Conservation (phyloP, 441 rosid species). For the Jatropha podagrica region DNA sequence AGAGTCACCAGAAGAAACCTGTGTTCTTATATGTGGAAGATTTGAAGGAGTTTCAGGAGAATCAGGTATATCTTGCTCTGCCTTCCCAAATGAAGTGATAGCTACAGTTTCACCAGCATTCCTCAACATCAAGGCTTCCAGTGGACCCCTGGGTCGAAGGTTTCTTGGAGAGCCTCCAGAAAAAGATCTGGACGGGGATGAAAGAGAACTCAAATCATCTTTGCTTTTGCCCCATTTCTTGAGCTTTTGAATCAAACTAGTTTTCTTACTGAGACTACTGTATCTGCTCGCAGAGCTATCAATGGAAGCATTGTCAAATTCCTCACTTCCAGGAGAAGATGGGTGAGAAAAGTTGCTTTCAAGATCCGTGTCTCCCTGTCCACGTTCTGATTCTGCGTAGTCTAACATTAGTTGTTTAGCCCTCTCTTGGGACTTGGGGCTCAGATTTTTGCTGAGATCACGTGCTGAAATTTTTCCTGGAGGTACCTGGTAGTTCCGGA, state of each 20-base stretch:
- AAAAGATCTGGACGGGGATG: constrained; percentile 75
- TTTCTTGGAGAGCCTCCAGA: constrained; percentile 79
- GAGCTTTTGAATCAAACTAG: constrained; percentile 70
- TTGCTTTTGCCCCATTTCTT: constrained; percentile 90
- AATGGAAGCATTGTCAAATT: constrained; percentile 77
- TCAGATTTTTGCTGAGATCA: constrained; percentile 80
- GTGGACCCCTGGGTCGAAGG: constrained; percentile 68
- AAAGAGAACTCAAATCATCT: constrained; percentile 71
- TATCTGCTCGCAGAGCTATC: constrained; percentile 80
- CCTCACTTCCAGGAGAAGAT: constrained; percentile 93
- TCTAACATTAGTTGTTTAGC: constrained; percentile 86
- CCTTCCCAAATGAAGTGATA: constrained; percentile 74
- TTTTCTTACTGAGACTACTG: constrained; percentile 71
- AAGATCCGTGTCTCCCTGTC: constrained; percentile 87
- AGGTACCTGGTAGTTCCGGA: constrained; percentile 85
- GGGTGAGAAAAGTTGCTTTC: constrained; percentile 90
- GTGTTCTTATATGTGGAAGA: constrained; percentile 59
- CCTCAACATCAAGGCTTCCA: constrained; percentile 85
- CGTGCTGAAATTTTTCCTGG: constrained; percentile 88
- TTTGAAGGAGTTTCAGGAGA: constrained; percentile 58
- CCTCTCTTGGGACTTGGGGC: constrained; percentile 85
- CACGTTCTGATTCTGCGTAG: constrained; percentile 96
- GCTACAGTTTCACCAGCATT: constrained; percentile 79
- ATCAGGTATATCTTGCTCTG: constrained; percentile 55
- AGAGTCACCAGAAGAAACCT: constrained; percentile 47